These are phyloP conservation scores for Elsinoe batatas DNA, from an alignment of 2,329 filamentous ascomycete species.

Conservation along the genomic window DNA sequence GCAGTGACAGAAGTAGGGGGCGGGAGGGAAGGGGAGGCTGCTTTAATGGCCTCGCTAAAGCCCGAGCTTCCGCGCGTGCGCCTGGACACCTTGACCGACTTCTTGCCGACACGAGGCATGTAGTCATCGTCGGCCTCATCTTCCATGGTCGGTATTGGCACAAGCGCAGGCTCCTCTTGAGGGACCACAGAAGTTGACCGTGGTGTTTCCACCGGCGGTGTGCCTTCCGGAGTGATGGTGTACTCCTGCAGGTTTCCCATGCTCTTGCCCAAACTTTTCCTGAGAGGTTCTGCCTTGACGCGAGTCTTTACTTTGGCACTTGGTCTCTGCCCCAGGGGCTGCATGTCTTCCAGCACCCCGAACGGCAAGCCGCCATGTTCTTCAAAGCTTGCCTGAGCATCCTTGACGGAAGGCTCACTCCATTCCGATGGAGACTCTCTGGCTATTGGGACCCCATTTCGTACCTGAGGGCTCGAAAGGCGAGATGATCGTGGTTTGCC, in stretches of 20 bases:
- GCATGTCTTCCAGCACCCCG: constrained; percentile 76
- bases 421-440: constrained; percentile 17
- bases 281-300: constrained; percentile 34
- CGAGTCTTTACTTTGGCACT: constrained; percentile 50
- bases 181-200: constrained; percentile 26
- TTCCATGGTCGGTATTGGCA: constrained; percentile 27
- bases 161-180: constrained; percentile 27
- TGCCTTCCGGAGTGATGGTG: constrained; percentile 38
- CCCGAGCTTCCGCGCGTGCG: constrained; percentile 6
- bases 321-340: constrained; percentile 65
- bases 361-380: constrained; percentile 63
- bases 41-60: background rate
- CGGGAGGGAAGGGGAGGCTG: background rate
- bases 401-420: constrained; percentile 48
- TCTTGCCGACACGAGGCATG: constrained; percentile 26
- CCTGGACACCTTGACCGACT: constrained; percentile 26
- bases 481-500: constrained; percentile 12
- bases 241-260: constrained; percentile 32
- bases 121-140: constrained; percentile 41
- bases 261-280: constrained; percentile 35
- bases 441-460: background rate
- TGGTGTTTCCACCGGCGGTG: constrained; percentile 30
- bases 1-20: constrained; percentile 7
- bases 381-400: constrained; percentile 59
- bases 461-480: constrained; percentile 10